Base-by-base conservation (phyloP, 1,284 basidiomycete species). In the Moesziomyces antarcticus region DNA sequence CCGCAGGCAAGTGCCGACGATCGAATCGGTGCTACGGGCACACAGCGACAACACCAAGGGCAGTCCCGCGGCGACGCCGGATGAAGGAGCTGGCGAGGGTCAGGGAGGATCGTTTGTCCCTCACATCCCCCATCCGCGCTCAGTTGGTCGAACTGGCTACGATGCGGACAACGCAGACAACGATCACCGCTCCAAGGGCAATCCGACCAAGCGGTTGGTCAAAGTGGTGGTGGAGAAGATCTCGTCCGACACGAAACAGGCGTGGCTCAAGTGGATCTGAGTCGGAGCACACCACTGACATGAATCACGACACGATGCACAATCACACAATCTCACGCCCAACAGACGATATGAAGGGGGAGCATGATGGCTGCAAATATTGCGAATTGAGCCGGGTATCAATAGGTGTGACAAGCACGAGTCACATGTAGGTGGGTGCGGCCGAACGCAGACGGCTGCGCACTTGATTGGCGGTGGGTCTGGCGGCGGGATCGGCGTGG, bases 391-490 rank as follows among this genome's bases (percentile, higher is more conserved):
- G 37, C 37, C 37, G 37, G 37, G 37, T 40, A 40, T 40, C 37
- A 11, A 18, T 40, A 16, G 37, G 18, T 8, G 37, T n/a, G 37
- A 14, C 7, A 1, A 18, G 16, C 37, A 6, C 16, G 14, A 18
- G 37, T 40, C 37, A 40, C 18, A 11, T 40, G 37, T 16, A 40
- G 37, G 16, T 6, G 37, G 16, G 14, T 16, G 11, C 37, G 14
- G 37, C 37, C 2, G 43, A 18, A 2, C 20, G 53, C 16, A 78
- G 53, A 13, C 25, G 48, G 5, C 50, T 20, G 22, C 65, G 21
- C 25, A 80, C 80, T 55, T 79, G 56, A 1, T 43, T 22, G 4
- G 80, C 81, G 2, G 64, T 73, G 1, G 82, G 82, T 9, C 82
- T 47, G 5, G 50, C 48, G 4, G 58, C 51, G 3, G 80, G 77